Evolutionary conservation across 2,329 filamentous ascomycete species (phyloP), one percentile per base, ranked within the genome.

Genomic region (Phaeosphaeriaceae sp.): DNA sequence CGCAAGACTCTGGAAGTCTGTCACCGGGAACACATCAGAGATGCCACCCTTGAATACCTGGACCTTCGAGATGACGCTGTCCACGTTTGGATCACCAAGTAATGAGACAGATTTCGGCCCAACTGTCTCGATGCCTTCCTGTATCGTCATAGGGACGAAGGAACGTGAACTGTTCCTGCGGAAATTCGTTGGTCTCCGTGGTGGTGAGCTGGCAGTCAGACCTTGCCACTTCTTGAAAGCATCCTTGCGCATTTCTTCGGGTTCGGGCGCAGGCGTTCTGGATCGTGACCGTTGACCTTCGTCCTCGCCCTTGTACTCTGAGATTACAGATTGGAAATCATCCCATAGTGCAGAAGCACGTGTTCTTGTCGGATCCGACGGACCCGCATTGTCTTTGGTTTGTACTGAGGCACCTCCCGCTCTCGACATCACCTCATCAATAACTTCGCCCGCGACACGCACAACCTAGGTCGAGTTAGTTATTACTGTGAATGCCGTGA

Each of bases 11-110:
- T 76, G 73, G 57, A 75, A 76, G 49, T 76, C 72, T 2, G 73
- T 76, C 0, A 74, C 70, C 5, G 72, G 72, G 22, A 74, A 58
- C 3, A 76, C 66, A 51, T 73, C 72, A 9, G 67, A 68, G n/a
- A 76, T 75, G 27, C 72, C 71, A 31, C 72, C 73, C 48, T 73
- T 73, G 64, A 74, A 75, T 15, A 75, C 71, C 36, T 74, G 71
- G 9, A 75, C 71, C 51, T 74, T 76, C 10, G 72, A 72, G 41
- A 75, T 73, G 48, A 76, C 68, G 36, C 67, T 74, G 47, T 75
- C 71, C n/a, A 76, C 71, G 42, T 71, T 74, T 1, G 71, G 70
- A 47, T 73, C 71, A 25, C 73, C 72, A 6, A 75, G 65, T 9
- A 75, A 60, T 21, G 72, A 75, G 13, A 75, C 52, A 0, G 72